Conservation (phyloP, 352 stramenopile species). For the Phytophthora colocasiae region DNA sequence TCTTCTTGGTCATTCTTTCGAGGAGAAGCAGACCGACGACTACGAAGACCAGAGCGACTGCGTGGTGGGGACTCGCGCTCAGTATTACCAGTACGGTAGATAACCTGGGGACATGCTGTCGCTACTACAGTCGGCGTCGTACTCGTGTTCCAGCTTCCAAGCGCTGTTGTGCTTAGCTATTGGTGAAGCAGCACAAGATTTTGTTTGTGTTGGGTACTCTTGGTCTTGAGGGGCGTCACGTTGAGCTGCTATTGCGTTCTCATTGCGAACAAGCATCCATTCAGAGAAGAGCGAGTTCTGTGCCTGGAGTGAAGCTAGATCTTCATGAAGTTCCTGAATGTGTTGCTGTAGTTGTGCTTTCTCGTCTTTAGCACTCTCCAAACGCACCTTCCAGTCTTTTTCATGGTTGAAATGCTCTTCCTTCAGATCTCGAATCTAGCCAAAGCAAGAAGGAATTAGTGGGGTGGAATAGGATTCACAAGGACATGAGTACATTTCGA, state of each 20-base stretch:
- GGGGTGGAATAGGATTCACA: not conserved
- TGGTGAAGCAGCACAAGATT: constrained; percentile 5
- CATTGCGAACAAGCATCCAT: constrained; percentile 81
- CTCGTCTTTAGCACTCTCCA: constrained; percentile 59
- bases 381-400: constrained; percentile 66
- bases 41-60: not conserved
- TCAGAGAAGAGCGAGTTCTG: constrained; percentile 80
- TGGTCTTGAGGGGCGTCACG: constrained; percentile 15
- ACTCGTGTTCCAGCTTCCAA: constrained; percentile 24
- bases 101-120: constrained; percentile 13
- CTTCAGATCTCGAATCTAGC: constrained; percentile 77
- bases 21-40: constrained; percentile 8
- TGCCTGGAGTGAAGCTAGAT: constrained; percentile 60
- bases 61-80: constrained; percentile 7
- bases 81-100: not conserved
- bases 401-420: constrained; percentile 67
- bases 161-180: constrained; percentile 10
- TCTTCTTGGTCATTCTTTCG: constrained; percentile 19
- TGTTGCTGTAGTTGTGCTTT: constrained; percentile 53
- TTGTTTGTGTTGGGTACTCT: constrained; percentile 9
- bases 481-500: not conserved
- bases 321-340: constrained; percentile 62
- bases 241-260: constrained; percentile 54
- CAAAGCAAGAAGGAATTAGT: constrained; percentile 2
- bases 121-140: constrained; percentile 21